Base-by-base conservation (phyloP, 768 basidiomycete genomes). In the Tylopilus plumbeoviolaceoides region DNA sequence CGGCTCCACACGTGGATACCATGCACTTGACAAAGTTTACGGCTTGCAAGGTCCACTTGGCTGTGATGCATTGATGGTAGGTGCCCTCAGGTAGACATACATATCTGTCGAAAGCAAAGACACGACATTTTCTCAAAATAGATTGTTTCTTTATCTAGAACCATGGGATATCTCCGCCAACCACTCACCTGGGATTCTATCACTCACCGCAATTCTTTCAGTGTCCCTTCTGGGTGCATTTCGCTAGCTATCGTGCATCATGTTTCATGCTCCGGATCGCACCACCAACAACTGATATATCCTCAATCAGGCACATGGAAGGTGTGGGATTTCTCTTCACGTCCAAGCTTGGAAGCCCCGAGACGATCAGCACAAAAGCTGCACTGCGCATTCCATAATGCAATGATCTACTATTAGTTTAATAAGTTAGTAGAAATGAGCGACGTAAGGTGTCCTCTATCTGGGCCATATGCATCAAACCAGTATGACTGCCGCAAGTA, bases 401-500 rank as follows among this genome's bases (percentile, higher is more conserved):
- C 4, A 21, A 47, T 31, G 4, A 12, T 35, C 43, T 23, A 23
- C 15, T 42, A 56, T 51, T 53, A 50, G 48, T 48, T 21, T n/a
- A 44, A 63, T 63, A 59, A 57, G 41, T 59, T 56, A 59, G 49
- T 11, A 15, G 20, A 54, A 58, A 50, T 20, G 38, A 44, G 44
- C 7, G 28, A 45, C 20, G 15, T 15, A 49, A 44, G 58, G 56
- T 55, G 56, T 54, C 42, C 48, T 56, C 52, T 46, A 42, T 27
- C 40, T 21, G 31, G 18, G 35, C 2, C 20, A 46, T 38, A 40
- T 14, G 12, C 27, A 35, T 70, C 54, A 93, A 49, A 91, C 67
- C 42, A 97, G 72, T 31, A 98, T 87, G 41, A 93, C 90, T 6
- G 84, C 81, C 30, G 94, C 68, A 11, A 98, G 75, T 20, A 98